These are phyloP conservation scores for Cadophora sp. DNA, from an alignment of 2,329 filamentous ascomycete genomes.

Conservation along the genomic window DNA sequence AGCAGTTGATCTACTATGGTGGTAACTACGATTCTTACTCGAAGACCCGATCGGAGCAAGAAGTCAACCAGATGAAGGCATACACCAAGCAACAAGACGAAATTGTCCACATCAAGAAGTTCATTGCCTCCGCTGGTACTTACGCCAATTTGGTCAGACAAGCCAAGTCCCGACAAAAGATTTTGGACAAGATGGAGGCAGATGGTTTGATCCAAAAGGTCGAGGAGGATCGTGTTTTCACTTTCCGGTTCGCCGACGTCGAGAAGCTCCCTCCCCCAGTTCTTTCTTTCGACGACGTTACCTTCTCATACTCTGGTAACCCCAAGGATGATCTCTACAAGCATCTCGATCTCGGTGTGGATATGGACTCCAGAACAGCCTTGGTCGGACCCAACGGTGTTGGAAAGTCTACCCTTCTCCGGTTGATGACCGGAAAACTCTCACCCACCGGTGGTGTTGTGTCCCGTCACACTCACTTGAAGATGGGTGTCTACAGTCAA, in stretches of 20 bases:
- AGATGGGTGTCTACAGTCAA: slow-evolving; percentile 97
- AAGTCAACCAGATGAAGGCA: slow-evolving; percentile 98
- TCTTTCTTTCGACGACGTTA: slow-evolving; percentile 94
- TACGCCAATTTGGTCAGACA: slow-evolving; percentile 99
- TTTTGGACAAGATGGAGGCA: slow-evolving; percentile 99
- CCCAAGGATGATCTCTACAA: slow-evolving; percentile 92
- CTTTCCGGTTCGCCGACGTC: slow-evolving; percentile 97
- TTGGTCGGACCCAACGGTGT: slow-evolving; percentile 99
- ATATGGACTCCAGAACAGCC: slow-evolving; percentile 98
- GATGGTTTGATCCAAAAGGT: slow-evolving; percentile 98
- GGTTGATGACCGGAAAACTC: slow-evolving; percentile 95
- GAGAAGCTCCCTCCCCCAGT: slow-evolving; percentile 99
- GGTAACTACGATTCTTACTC: slow-evolving; percentile 99
- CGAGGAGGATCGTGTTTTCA: slow-evolving; percentile 84
- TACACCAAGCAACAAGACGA: slow-evolving; percentile 99
- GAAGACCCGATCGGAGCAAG: slow-evolving; percentile 93
- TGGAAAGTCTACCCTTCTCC: slow-evolving; percentile 94
- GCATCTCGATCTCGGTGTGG: slow-evolving; percentile 96
- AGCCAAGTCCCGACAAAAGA: slow-evolving; percentile 99
- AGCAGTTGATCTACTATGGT: slow-evolving; percentile 94
- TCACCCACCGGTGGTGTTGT: slow-evolving; percentile 83
- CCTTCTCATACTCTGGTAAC: slow-evolving; percentile 96
- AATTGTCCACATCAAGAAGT: slow-evolving; percentile 99
- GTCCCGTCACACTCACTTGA: slow-evolving; percentile 94
- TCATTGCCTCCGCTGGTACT: slow-evolving; percentile 99